A percentile compares a stretch with the other conserved stretches of the same genome.
Evolutionary conservation across 2,329 filamentous ascomycete species (phyloP).

Genomic region (Sordariomycetes sp.): DNA sequence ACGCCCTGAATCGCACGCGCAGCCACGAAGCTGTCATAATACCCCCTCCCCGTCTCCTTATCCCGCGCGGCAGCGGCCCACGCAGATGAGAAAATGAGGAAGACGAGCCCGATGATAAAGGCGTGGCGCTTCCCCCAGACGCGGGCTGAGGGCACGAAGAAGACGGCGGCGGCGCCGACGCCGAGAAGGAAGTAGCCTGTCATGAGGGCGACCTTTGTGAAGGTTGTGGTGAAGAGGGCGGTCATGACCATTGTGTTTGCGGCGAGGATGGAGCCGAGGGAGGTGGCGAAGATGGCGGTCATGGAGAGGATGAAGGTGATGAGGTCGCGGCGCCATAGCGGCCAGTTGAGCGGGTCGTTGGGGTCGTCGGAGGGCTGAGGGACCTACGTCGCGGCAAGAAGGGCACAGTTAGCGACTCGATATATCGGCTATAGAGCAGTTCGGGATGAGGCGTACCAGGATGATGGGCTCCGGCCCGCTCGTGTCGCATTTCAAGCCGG

Average conservation of each 20-base stretch:
- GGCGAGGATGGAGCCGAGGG: slow-evolving; percentile 74
- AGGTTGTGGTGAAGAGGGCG: slow-evolving; percentile 47
- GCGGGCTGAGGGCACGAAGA: slow-evolving; percentile 77
- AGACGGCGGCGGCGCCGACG: slow-evolving; percentile 65
- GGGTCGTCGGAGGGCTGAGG: slow-evolving; percentile 86
- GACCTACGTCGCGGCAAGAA: slow-evolving; percentile 20
- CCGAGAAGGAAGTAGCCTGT: slow-evolving; percentile 83
- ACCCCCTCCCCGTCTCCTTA: slow-evolving; percentile 23
- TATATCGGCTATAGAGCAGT: background rate
- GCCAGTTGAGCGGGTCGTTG: slow-evolving; percentile 80
- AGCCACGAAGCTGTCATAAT: slow-evolving; percentile 61
- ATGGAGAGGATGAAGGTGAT: slow-evolving; percentile 70
- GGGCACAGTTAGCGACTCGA: background rate
- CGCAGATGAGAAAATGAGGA: slow-evolving; percentile 59
- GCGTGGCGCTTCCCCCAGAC: slow-evolving; percentile 90
- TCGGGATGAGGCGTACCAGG: slow-evolving; percentile 39
- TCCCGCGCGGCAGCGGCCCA: slow-evolving; percentile 57
- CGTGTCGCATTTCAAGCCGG: slow-evolving; percentile 57
- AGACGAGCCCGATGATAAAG: slow-evolving; percentile 63
- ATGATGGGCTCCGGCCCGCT: slow-evolving; percentile 58
- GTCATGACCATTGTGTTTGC: slow-evolving; percentile 74
- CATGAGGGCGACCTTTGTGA: slow-evolving; percentile 67
- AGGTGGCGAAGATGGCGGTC: slow-evolving; percentile 70
- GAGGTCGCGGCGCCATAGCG: slow-evolving; percentile 70
- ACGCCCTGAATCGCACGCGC: slow-evolving; percentile 79